phyloP scores from a whole-genome alignment of 2,329 filamentous ascomycete species.

The Helotiales sp. region DNA sequence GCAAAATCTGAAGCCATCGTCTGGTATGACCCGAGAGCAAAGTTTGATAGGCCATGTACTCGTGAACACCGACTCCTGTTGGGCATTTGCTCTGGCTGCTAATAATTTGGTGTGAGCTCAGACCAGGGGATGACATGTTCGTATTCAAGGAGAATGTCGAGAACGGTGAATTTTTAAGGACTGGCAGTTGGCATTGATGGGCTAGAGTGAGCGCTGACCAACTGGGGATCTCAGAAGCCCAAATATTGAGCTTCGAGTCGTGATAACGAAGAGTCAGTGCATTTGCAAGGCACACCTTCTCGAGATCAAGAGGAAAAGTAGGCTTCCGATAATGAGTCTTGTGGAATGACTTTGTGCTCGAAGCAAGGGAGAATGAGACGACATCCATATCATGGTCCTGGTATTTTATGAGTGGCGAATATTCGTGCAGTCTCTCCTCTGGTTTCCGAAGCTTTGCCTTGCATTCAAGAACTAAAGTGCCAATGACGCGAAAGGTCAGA shows the following conservation, averaged over 20 bases:
- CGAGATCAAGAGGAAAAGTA: constrained; percentile 30
- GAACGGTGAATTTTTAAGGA: constrained; percentile 36
- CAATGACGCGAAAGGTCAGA: too few relatives aligned
- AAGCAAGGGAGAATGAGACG: constrained; percentile 32
- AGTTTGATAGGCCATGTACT: constrained; percentile 47
- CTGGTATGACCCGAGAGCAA: constrained; percentile 44
- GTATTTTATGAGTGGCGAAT: too few relatives aligned
- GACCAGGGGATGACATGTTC: too few relatives aligned
- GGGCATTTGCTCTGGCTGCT: constrained; percentile 49
- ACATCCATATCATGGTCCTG: too few relatives aligned
- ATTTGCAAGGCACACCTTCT: constrained; percentile 31
- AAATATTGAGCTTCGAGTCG: too few relatives aligned
- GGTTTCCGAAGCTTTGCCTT: too few relatives aligned
- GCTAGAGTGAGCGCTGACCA: too few relatives aligned
- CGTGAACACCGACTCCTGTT: constrained; percentile 44
- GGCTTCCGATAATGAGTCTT: constrained; percentile 36
- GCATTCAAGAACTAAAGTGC: too few relatives aligned
- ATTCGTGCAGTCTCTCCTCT: too few relatives aligned
- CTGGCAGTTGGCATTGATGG: constrained; percentile 36
- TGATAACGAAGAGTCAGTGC: too few relatives aligned
- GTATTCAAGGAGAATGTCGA: too few relatives aligned
- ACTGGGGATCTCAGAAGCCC: too few relatives aligned
- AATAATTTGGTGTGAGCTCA: constrained; percentile 43
- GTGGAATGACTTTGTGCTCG: constrained; percentile 33
- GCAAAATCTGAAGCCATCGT: constrained; percentile 49